phyloP scores from a whole-genome alignment of 306 rosid species.

The Fragaria iinumae region DNA sequence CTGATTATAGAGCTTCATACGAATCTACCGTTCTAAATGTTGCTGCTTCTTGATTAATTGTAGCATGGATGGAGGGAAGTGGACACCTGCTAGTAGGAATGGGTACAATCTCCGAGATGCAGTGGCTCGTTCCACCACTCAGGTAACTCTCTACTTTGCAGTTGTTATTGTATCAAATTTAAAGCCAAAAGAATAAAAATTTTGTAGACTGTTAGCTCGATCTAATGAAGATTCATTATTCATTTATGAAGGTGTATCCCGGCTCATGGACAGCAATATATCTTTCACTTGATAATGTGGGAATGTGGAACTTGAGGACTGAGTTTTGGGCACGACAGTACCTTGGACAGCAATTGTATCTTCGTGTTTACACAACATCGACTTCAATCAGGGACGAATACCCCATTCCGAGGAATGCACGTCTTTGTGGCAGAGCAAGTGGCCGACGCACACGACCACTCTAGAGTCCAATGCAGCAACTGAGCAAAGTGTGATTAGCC shows the following conservation, averaged over 20 bases:
- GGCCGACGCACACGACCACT: slow-evolving; percentile 90
- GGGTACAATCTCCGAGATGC: slow-evolving; percentile 88
- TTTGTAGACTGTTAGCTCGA: background rate
- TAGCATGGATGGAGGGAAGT: slow-evolving; percentile 96
- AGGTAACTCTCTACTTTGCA: slow-evolving; percentile 43
- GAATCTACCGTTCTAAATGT: background rate
- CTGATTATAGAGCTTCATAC: background rate
- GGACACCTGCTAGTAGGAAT: slow-evolving; percentile 66
- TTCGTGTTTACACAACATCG: slow-evolving; percentile 75
- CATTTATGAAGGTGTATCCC: slow-evolving; percentile 73
- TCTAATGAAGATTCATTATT: background rate
- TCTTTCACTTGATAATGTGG: slow-evolving; percentile 88
- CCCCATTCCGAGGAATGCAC: slow-evolving; percentile 92
- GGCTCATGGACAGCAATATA: slow-evolving; percentile 87
- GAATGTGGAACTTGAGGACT: slow-evolving; percentile 96
- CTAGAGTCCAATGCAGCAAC: slow-evolving; percentile 29
- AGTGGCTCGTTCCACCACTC: slow-evolving; percentile 82
- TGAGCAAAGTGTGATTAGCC: slow-evolving; percentile 23
- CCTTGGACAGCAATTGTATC: slow-evolving; percentile 81
- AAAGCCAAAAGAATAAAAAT: background rate
- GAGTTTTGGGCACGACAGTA: slow-evolving; percentile 97
- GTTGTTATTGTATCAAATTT: background rate
- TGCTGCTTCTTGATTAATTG: slow-evolving; percentile 5
- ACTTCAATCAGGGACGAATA: slow-evolving; percentile 84
- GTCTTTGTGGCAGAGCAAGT: slow-evolving; percentile 74